These are phyloP conservation scores for Prunella vulgaris DNA, from an alignment of 257 asterid species.

Conservation along the genomic window DNA sequence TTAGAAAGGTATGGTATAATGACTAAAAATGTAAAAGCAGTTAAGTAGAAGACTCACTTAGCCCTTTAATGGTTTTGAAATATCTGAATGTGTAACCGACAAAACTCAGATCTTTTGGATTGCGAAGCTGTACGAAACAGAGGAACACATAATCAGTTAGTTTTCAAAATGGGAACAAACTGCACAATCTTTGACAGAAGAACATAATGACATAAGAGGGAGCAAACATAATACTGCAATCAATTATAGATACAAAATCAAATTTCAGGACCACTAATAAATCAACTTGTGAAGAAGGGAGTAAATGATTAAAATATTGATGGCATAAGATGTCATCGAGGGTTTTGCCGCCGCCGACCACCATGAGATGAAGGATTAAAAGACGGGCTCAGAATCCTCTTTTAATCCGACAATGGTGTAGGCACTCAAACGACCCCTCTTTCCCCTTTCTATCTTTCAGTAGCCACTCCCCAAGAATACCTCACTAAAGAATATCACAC, in stretches of 20 bases:
- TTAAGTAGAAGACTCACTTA: slow-evolving; percentile 38
- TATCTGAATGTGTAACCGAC: slow-evolving; percentile 83
- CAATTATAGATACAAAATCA: not conserved
- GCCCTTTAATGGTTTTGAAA: slow-evolving; percentile 69
- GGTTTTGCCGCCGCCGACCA: no score
- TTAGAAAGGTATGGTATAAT: not conserved
- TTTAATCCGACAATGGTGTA: no score
- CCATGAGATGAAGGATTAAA: no score
- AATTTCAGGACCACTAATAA: not conserved
- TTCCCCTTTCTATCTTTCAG: no score
- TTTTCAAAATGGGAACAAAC: not conserved
- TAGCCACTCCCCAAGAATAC: no score
- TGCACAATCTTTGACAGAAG: not conserved
- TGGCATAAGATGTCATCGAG: not conserved
- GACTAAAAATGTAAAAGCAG: slow-evolving; percentile 1
- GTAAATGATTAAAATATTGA: not conserved
- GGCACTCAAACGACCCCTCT: no score
- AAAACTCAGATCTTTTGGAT: slow-evolving; percentile 63
- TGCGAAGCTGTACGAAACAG: slow-evolving; percentile 44
- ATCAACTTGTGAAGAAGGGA: not conserved
- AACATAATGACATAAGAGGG: not conserved
- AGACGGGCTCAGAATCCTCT: no score
- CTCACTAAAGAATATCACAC: no score
- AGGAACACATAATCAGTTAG: slow-evolving; percentile 3
- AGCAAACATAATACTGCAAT: not conserved